A percentile compares a stretch with the other conserved stretches of the same genome.
These are phyloP conservation scores for Hypsizygus ulmarius DNA, from an alignment of 1,284 basidiomycete genomes.

Conservation along the genomic window DNA sequence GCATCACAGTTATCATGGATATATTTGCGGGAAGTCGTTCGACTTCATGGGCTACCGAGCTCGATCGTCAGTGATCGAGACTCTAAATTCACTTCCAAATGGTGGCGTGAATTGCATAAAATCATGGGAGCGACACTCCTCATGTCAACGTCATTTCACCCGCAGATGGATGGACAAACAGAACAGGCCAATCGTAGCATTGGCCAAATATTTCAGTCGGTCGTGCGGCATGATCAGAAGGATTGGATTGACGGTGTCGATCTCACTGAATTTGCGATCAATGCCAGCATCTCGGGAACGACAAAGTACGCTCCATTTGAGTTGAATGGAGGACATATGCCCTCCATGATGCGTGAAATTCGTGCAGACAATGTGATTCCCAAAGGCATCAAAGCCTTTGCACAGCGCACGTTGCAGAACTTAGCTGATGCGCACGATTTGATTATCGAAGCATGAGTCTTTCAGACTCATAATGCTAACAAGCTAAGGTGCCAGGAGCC, in stretches of 20 bases:
- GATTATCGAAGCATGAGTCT: constrained; percentile 24
- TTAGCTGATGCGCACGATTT: constrained; percentile 28
- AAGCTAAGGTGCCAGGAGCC: constrained; percentile 16
- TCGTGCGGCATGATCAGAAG: constrained; percentile 28
- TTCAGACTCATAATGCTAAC: constrained; percentile 29
- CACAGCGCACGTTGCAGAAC: constrained; percentile 20
- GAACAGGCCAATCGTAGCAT: constrained; percentile 30
- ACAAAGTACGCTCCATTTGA: constrained; percentile 38
- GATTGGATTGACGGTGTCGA: constrained; percentile 33
- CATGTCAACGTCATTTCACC: constrained; percentile 45
- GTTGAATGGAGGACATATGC: constrained; percentile 30
- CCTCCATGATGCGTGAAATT: background rate
- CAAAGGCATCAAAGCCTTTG: constrained; percentile 25
- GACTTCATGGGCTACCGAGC: constrained; percentile 34
- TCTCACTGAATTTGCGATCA: constrained; percentile 33
- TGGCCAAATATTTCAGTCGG: constrained; percentile 26
- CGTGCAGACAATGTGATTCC: constrained; percentile 6
- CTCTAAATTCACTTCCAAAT: constrained; percentile 33
- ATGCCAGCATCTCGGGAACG: constrained; percentile 25
- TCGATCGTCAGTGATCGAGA: constrained; percentile 34
- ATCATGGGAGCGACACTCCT: constrained; percentile 32
- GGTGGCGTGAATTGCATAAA: constrained; percentile 31
- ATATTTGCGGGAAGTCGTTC: constrained; percentile 24
- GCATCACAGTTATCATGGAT: constrained; percentile 28
- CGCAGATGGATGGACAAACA: constrained; percentile 37